phyloP scores from a whole-genome alignment of 2,329 filamentous ascomycete genomes.

The Claviceps maximensis region DNA sequence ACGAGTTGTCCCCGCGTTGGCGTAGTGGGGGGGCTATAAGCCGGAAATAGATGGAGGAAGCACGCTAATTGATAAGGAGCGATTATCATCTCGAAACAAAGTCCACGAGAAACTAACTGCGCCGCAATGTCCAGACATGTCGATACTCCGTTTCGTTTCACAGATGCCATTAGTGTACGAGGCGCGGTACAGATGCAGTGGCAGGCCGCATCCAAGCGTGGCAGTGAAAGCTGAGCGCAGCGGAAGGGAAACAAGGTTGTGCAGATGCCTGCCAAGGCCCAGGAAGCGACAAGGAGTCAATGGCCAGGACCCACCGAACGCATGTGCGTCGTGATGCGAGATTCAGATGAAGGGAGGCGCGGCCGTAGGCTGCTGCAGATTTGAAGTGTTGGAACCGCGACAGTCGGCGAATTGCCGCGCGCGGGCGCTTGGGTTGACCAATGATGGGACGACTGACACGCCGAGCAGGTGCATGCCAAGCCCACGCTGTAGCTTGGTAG shows the following conservation, averaged over 20 bases:
- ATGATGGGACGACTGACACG: conserved; percentile 1
- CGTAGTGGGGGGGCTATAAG: neutral
- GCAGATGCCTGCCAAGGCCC: neutral
- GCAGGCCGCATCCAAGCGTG: neutral
- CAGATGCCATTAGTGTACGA: neutral
- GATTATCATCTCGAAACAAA: neutral
- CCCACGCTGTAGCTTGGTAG: neutral
- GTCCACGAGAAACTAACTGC: neutral
- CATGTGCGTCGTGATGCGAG: neutral
- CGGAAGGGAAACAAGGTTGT: neutral
- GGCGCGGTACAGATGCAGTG: neutral
- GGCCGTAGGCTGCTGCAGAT: neutral
- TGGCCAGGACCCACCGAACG: neutral
- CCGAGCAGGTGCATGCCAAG: neutral
- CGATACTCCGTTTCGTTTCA: neutral
- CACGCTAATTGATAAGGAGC: neutral
- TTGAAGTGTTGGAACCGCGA: neutral
- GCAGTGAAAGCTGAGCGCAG: conserved; percentile 2
- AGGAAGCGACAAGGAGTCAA: neutral
- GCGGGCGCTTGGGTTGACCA: conserved; percentile 6
- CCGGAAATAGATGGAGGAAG: neutral
- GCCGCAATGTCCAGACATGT: neutral
- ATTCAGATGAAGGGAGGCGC: neutral
- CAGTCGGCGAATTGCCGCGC: conserved; percentile 1
- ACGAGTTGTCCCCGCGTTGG: no score